Conservation (phyloP, 768 basidiomycete species). For the Lactarius sp. region DNA sequence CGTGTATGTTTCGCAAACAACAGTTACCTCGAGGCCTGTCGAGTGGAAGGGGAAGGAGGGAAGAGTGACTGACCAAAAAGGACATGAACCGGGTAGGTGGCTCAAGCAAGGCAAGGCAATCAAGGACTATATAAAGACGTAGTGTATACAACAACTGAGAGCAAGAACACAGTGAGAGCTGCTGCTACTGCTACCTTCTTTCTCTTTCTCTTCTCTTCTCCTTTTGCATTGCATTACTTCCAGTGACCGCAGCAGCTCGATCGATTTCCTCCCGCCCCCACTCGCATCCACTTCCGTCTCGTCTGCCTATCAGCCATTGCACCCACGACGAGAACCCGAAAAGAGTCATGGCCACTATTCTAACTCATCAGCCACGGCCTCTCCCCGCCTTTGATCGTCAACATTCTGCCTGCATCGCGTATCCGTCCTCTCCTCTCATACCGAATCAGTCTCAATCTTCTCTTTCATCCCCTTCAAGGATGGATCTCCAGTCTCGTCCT, state of each 20-base stretch:
- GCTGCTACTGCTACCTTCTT: not conserved
- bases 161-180: too few species aligned
- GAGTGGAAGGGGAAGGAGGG: too few species aligned
- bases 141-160: too few species aligned
- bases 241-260: not conserved
- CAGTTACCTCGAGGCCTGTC: too few species aligned
- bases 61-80: too few species aligned
- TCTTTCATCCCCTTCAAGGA: constrained; percentile 16
- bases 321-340: not conserved
- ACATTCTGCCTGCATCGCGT: constrained; percentile 14
- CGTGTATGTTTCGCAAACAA: too few species aligned
- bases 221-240: too few species aligned
- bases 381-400: constrained; percentile 18
- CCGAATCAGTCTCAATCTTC: constrained; percentile 20
- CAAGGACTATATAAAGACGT: too few species aligned
- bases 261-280: not conserved
- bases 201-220: not conserved
- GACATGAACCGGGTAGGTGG: too few species aligned
- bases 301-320: not conserved
- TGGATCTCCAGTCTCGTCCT: constrained; percentile 20
- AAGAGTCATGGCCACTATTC: constrained; percentile 18
- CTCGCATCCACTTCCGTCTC: constrained; percentile 20
- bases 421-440: constrained; percentile 9
- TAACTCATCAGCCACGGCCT: constrained; percentile 21
- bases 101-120: too few species aligned